These are phyloP conservation scores for Fusarium penzigii DNA, from an alignment of 2,329 filamentous ascomycete species.

Conservation along the genomic window DNA sequence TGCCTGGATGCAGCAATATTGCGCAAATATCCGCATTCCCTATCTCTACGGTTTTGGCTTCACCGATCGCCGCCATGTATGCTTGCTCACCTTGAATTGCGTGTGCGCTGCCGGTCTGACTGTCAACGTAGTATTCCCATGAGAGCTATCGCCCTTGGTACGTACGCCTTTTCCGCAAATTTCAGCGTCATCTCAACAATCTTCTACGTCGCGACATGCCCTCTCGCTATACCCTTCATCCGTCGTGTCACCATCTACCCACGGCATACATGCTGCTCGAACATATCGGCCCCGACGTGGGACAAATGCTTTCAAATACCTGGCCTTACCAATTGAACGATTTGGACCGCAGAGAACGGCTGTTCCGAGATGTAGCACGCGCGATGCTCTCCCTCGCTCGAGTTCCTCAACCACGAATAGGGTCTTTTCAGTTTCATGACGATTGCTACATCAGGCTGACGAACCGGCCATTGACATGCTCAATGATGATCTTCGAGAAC, in stretches of 20 bases:
- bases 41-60: slow-evolving; percentile 26
- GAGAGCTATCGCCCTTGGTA: slow-evolving; percentile 11
- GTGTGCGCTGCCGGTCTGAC: neutral
- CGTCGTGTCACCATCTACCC: slow-evolving; percentile 4
- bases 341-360: slow-evolving; percentile 14
- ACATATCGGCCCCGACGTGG: slow-evolving; percentile 21
- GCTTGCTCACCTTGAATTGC: neutral
- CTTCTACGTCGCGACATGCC: slow-evolving; percentile 3
- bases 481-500: slow-evolving; percentile 35
- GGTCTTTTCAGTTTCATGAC: slow-evolving; percentile 32
- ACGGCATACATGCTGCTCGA: slow-evolving; percentile 32
- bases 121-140: slow-evolving; percentile 15
- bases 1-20: slow-evolving; percentile 28
- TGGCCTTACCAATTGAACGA: slow-evolving; percentile 19
- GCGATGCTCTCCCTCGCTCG: slow-evolving; percentile 32
- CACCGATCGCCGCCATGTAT: slow-evolving; percentile 10
- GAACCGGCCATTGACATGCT: slow-evolving; percentile 33
- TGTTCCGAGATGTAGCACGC: slow-evolving; percentile 32
- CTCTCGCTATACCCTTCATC: slow-evolving; percentile 7
- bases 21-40: slow-evolving; percentile 26
- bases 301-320: slow-evolving; percentile 31
- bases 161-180: slow-evolving; percentile 1
- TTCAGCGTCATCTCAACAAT: slow-evolving; percentile 1
- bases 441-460: slow-evolving; percentile 32
- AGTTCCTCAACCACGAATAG: slow-evolving; percentile 32